Evolutionary conservation across 2,329 filamentous ascomycete genomes (phyloP).

Genomic region (Colletotrichum ledebouriae): DNA sequence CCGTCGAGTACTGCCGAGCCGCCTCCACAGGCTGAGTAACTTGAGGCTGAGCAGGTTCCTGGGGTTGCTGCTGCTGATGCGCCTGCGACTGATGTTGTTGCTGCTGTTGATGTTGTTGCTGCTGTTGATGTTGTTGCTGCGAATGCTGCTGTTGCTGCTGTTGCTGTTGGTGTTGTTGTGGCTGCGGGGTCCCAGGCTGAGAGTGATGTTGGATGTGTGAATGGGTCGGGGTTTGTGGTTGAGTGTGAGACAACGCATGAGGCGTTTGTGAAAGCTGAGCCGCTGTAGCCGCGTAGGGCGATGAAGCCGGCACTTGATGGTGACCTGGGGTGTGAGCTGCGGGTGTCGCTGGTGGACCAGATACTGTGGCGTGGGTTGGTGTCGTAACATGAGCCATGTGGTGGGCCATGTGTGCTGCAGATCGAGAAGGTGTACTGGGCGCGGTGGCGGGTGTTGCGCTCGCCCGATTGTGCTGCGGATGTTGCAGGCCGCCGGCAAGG

Average conservation of each 20-base stretch:
- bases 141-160: constrained; percentile 41
- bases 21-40: constrained; percentile 29
- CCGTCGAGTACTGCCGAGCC: constrained; percentile 29
- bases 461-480: constrained; percentile 39
- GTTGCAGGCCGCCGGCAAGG: constrained; percentile 65
- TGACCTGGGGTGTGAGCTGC: constrained; percentile 20
- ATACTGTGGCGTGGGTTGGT: constrained; percentile 28
- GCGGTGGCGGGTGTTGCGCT: constrained; percentile 33
- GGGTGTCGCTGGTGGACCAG: constrained; percentile 27
- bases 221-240: constrained; percentile 35
- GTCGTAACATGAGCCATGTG: constrained; percentile 35
- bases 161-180: constrained; percentile 34
- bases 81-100: constrained; percentile 37
- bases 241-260: constrained; percentile 29
- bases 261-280: constrained; percentile 36
- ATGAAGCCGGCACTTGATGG: constrained; percentile 23
- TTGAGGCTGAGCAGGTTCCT: constrained; percentile 41
- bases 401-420: constrained; percentile 36
- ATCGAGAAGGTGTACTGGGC: constrained; percentile 31
- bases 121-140: constrained; percentile 38
- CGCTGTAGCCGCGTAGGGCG: constrained; percentile 37
- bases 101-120: too few relatives aligned
- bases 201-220: constrained; percentile 32
- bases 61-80: constrained; percentile 43
- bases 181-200: constrained; percentile 39